Evolutionary conservation across 2,329 filamentous ascomycete species (phyloP).

Genomic region (Ophiosphaerella herpotricha): DNA sequence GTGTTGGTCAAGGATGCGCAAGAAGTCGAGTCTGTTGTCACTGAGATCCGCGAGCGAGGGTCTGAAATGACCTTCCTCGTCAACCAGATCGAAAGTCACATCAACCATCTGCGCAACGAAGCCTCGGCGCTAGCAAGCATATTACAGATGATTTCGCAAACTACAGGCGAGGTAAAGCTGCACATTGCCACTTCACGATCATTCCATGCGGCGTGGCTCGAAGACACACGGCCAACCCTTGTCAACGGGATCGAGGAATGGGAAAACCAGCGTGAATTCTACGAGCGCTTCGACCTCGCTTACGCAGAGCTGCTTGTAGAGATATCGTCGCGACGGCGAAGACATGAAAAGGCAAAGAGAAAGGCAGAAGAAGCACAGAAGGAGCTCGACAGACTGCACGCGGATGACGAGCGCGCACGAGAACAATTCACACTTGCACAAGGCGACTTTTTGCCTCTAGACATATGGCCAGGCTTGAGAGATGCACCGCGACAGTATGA

Average conservation of each 20-base stretch:
- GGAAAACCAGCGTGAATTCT: constrained; percentile 77
- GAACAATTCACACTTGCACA: constrained; percentile 81
- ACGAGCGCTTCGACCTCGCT: constrained; percentile 81
- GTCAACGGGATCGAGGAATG: constrained; percentile 72
- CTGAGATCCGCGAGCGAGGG: constrained; percentile 74
- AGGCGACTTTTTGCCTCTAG: constrained; percentile 83
- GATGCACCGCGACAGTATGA: constrained; percentile 43
- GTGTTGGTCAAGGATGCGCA: constrained; percentile 74
- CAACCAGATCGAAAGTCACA: constrained; percentile 65
- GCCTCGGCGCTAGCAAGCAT: constrained; percentile 66
- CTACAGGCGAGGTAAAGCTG: constrained; percentile 67
- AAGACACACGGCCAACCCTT: constrained; percentile 73
- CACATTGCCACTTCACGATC: constrained; percentile 68
- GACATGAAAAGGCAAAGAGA: constrained; percentile 73
- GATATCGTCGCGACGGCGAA: constrained; percentile 72
- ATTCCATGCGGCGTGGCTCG: constrained; percentile 68
- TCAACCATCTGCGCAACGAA: constrained; percentile 59
- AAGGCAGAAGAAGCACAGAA: constrained; percentile 79
- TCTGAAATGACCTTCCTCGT: constrained; percentile 77
- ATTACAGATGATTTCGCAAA: constrained; percentile 68
- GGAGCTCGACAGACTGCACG: constrained; percentile 74
- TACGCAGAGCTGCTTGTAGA: constrained; percentile 87
- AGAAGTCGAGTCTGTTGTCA: constrained; percentile 66
- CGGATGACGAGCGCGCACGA: constrained; percentile 71
- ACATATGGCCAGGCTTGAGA: constrained; percentile 74